These are phyloP conservation scores for Talaromyces liani DNA, from an alignment of 495 filamentous ascomycete species.

Conservation along the genomic window DNA sequence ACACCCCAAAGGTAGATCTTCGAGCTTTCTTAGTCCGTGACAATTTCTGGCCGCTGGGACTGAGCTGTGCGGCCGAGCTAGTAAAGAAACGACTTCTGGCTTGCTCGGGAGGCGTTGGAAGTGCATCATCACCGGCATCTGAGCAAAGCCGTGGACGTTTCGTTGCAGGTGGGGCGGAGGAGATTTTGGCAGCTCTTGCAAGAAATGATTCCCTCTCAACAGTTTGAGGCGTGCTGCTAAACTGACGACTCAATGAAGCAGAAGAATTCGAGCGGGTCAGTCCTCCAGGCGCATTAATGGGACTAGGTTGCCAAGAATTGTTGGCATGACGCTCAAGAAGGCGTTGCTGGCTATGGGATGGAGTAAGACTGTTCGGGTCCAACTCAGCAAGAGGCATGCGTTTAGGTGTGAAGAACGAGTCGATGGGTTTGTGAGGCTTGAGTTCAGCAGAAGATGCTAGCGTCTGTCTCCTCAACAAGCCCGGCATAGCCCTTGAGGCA, in stretches of 20 bases:
- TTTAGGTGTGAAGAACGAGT: slow-evolving; percentile 68
- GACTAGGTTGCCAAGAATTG: slow-evolving; percentile 45
- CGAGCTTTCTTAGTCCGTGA: slow-evolving; percentile 38
- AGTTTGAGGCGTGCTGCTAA: slow-evolving; percentile 29
- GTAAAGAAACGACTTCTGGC: slow-evolving; percentile 55
- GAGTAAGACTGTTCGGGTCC: slow-evolving; percentile 76
- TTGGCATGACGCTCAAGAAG: slow-evolving; percentile 47
- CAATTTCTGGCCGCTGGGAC: slow-evolving; percentile 43
- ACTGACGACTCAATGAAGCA: slow-evolving; percentile 26
- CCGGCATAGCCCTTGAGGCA: slow-evolving; percentile 19
- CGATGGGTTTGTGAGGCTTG: slow-evolving; percentile 62
- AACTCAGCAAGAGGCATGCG: slow-evolving; percentile 78
- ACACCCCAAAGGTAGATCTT: slow-evolving; percentile 48
- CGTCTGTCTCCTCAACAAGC: slow-evolving; percentile 32
- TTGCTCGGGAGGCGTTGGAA: slow-evolving; percentile 21
- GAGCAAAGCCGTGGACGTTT: slow-evolving; percentile 61
- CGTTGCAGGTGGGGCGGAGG: slow-evolving; percentile 34
- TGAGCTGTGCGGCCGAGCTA: slow-evolving; percentile 28
- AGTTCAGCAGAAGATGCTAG: slow-evolving; percentile 41
- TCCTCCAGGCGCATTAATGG: slow-evolving; percentile 26
- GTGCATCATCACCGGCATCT: slow-evolving; percentile 37
- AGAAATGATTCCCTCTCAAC: slow-evolving; percentile 39
- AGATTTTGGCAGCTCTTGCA: slow-evolving; percentile 31
- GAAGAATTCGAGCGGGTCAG: slow-evolving; percentile 33
- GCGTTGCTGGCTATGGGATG: slow-evolving; percentile 59